A percentile compares a stretch with the other conserved stretches of the same genome.
phyloP scores from a whole-genome alignment of 2,329 filamentous ascomycete species.

The Beauveria pseudobassiana region DNA sequence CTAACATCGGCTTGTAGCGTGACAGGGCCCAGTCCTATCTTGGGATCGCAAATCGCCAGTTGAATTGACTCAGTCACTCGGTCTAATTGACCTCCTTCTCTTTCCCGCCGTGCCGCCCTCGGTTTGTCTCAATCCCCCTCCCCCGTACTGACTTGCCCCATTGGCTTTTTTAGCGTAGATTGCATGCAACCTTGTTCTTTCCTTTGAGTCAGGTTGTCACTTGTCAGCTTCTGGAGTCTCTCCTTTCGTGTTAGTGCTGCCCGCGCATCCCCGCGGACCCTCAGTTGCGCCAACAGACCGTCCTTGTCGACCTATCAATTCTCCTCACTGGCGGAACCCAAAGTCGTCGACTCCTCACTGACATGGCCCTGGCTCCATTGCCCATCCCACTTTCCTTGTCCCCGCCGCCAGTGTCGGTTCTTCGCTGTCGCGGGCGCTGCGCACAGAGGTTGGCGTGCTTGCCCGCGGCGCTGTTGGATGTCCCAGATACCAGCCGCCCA shows the following conservation, averaged over 20 bases:
- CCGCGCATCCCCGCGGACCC: not conserved
- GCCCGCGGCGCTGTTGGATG: constrained; percentile 23
- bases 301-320: not conserved
- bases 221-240: not conserved
- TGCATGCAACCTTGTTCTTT: not conserved
- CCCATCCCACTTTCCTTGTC: not conserved
- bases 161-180: not conserved
- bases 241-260: not conserved
- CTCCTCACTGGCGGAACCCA: no score
- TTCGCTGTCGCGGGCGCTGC: not conserved
- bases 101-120: no score
- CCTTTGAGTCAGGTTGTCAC: not conserved
- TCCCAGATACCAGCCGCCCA: not conserved
- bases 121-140: no score
- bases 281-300: not conserved
- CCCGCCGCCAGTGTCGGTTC: not conserved
- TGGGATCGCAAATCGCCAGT: no score
- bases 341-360: no score
- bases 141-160: not conserved
- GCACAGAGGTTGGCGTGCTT: not conserved
- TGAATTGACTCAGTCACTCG: not conserved
- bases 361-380: not conserved
- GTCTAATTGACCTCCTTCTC: not conserved
- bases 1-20: no score
- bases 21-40: no score